phyloP scores from a whole-genome alignment of 345 rosid genomes.

The Gossypium raimondii region DNA sequence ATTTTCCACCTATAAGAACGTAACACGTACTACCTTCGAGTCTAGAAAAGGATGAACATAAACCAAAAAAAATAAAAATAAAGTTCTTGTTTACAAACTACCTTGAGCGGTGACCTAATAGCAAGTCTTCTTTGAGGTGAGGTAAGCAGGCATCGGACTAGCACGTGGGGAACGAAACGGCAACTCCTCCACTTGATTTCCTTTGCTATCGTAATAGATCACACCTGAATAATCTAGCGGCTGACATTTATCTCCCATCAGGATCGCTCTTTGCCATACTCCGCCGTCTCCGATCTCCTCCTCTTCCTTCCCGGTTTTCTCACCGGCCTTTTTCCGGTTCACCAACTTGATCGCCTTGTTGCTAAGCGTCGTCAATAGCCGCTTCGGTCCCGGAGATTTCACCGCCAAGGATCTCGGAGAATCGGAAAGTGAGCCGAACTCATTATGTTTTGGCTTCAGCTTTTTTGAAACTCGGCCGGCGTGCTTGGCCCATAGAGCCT shows the following conservation, averaged over 20 bases:
- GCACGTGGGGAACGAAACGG: conserved; percentile 81
- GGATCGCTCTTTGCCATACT: conserved; percentile 78
- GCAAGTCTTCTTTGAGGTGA: neutral
- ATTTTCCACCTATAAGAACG: neutral
- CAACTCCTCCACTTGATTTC: conserved; percentile 54
- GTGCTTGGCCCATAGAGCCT: conserved; percentile 56
- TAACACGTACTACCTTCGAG: neutral
- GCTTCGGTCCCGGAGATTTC: conserved; percentile 39
- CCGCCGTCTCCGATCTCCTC: conserved; percentile 66
- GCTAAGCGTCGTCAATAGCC: conserved; percentile 46
- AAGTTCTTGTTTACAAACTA: neutral
- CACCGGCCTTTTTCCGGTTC: conserved; percentile 29
- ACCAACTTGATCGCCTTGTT: conserved; percentile 49
- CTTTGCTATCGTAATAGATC: conserved; percentile 68
- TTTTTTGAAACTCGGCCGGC: conserved; percentile 45
- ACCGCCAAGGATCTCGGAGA: neutral
- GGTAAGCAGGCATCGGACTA: conserved; percentile 44
- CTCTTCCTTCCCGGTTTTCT: conserved; percentile 10
- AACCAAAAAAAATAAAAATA: neutral
- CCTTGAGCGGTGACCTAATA: neutral
- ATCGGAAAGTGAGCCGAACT: conserved; percentile 6
- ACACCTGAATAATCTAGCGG: conserved; percentile 86
- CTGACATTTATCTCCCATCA: conserved; percentile 95
- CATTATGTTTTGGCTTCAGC: conserved; percentile 30
- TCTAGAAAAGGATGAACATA: neutral